A percentile compares a stretch with the other conserved stretches of the same genome.
phyloP scores from a whole-genome alignment of 441 rosid species.

The Raphanus hybrid region DNA sequence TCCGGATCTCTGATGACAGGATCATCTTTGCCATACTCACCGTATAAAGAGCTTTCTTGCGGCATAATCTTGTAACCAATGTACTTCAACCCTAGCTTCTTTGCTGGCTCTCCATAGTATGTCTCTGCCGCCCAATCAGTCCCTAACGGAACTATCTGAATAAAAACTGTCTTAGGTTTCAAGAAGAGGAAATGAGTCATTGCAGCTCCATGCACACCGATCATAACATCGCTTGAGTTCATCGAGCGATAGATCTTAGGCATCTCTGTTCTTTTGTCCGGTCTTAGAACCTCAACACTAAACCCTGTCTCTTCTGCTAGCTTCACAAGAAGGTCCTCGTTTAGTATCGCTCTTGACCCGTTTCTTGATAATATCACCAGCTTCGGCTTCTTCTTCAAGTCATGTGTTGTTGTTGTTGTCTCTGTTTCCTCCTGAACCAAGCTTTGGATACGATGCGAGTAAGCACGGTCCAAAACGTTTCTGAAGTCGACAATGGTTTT shows the following conservation, averaged over 20 bases:
- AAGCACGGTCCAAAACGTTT: slow-evolving; percentile 66
- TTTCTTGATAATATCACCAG: slow-evolving; percentile 73
- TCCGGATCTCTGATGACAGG: slow-evolving; percentile 57
- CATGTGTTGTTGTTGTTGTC: slow-evolving; percentile 25
- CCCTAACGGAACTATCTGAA: slow-evolving; percentile 88
- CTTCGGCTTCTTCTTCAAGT: slow-evolving; percentile 53
- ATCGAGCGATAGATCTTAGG: slow-evolving; percentile 67
- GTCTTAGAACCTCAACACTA: slow-evolving; percentile 64
- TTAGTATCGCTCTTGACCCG: slow-evolving; percentile 74
- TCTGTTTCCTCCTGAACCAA: slow-evolving; percentile 60
- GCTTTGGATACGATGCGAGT: slow-evolving; percentile 59
- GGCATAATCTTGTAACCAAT: slow-evolving; percentile 65
- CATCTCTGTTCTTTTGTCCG: slow-evolving; percentile 65
- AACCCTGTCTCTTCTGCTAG: slow-evolving; percentile 75
- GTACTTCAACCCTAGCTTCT: slow-evolving; percentile 81
- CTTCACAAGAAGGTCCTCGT: slow-evolving; percentile 67
- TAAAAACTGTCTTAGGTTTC: slow-evolving; percentile 76
- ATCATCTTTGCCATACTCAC: slow-evolving; percentile 53
- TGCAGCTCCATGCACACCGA: slow-evolving; percentile 97
- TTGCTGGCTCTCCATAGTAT: slow-evolving; percentile 90
- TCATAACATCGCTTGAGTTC: slow-evolving; percentile 83
- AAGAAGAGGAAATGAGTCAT: slow-evolving; percentile 96
- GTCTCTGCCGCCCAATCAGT: slow-evolving; percentile 96
- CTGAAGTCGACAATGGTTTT: slow-evolving; percentile 66
- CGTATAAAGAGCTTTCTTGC: slow-evolving; percentile 78